Evolutionary conservation across 352 stramenopile genomes (phyloP).

Genomic region (Phytopythium montanum): DNA sequence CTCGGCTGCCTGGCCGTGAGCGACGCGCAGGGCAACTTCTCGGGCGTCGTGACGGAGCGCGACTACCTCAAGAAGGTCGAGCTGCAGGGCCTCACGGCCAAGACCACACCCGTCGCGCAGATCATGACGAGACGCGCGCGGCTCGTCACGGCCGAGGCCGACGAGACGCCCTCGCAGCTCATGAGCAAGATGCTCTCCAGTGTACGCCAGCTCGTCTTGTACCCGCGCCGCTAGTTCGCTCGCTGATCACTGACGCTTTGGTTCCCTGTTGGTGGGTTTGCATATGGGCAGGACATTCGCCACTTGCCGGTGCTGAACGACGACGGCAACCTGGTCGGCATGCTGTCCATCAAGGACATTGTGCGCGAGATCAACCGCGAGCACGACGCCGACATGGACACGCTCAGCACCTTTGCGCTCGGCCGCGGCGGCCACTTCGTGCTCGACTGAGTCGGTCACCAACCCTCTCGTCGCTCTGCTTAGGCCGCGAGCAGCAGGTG

Average conservation of each 20-base stretch:
- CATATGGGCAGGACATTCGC: slow-evolving; percentile 85
- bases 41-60: slow-evolving; percentile 91
- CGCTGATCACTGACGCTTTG: background rate
- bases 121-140: slow-evolving; percentile 94
- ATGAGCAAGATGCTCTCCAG: slow-evolving; percentile 97
- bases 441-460: slow-evolving; percentile 40
- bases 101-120: slow-evolving; percentile 87
- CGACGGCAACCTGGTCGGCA: slow-evolving; percentile 85
- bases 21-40: slow-evolving; percentile 86
- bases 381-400: slow-evolving; percentile 77
- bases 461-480: no score
- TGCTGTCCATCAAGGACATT: slow-evolving; percentile 95
- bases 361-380: slow-evolving; percentile 85
- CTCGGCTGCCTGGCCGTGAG: slow-evolving; percentile 90
- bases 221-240: no score
- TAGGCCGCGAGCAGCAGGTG: no score
- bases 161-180: slow-evolving; percentile 87
- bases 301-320: slow-evolving; percentile 94
- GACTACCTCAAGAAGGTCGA: slow-evolving; percentile 97
- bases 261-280: no score
- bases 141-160: slow-evolving; percentile 80
- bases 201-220: slow-evolving; percentile 29
- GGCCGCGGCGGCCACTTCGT: slow-evolving; percentile 80
- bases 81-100: slow-evolving; percentile 87
- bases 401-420: slow-evolving; percentile 72